These are phyloP conservation scores for Ophiognomonia clavigignenti-juglandacearum DNA, from an alignment of 2,329 filamentous ascomycete genomes.

Conservation along the genomic window DNA sequence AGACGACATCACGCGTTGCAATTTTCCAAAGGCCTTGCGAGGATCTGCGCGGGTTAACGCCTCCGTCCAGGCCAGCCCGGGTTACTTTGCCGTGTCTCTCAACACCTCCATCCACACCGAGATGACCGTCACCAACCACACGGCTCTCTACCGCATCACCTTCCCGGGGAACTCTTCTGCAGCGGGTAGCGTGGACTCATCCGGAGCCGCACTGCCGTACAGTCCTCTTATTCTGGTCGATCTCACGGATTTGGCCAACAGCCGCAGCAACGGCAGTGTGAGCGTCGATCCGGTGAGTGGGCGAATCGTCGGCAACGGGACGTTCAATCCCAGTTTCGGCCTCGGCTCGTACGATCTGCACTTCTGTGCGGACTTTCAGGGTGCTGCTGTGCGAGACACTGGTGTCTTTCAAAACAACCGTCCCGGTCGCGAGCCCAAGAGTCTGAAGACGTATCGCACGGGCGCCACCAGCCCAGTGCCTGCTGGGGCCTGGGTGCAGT, in stretches of 20 bases:
- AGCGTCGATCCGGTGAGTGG: conserved; percentile 39
- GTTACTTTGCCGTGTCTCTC: conserved; percentile 47
- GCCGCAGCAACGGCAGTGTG: conserved; percentile 44
- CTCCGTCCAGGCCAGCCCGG: conserved; percentile 41
- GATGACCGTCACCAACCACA: conserved; percentile 47
- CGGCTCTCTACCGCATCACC: conserved; percentile 47
- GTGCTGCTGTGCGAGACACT: conserved; percentile 39
- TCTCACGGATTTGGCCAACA: conserved; percentile 43
- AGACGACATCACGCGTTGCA: conserved; percentile 33
- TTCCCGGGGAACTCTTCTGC: conserved; percentile 29
- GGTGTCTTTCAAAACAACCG: conserved; percentile 49
- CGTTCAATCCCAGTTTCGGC: conserved; percentile 47
- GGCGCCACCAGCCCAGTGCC: conserved; percentile 15
- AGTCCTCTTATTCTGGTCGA: conserved; percentile 46
- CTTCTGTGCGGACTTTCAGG: conserved; percentile 46
- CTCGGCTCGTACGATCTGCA: conserved; percentile 43
- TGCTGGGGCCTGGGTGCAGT: conserved; percentile 18
- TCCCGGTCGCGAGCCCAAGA: conserved; percentile 33
- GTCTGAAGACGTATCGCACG: conserved; percentile 19
- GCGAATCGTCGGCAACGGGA: conserved; percentile 44
- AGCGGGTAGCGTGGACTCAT: conserved; percentile 17
- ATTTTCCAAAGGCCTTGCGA: conserved; percentile 40
- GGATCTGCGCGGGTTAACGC: conserved; percentile 36
- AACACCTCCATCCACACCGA: conserved; percentile 42
- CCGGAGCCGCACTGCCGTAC: conserved; percentile 28